phyloP scores from a whole-genome alignment of 345 rosid species.

The Atalantia buxifolia region DNA sequence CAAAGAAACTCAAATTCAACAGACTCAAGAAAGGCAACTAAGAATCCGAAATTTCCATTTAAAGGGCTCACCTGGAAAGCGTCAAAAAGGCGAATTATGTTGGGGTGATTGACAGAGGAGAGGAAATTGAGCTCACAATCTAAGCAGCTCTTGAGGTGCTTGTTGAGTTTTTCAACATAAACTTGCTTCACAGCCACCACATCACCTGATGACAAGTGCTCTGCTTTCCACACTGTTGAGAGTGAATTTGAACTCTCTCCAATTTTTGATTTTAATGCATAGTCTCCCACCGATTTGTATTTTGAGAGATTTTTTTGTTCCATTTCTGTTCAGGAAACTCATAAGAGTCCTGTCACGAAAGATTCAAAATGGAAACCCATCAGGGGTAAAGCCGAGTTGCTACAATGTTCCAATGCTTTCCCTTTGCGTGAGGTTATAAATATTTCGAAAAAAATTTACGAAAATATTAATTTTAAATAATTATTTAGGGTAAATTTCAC shows the following conservation, averaged over 20 bases:
- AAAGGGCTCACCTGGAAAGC: slow-evolving; percentile 34
- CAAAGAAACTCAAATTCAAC: no score
- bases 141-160: slow-evolving; percentile 41
- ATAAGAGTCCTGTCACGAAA: no score
- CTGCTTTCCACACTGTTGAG: slow-evolving; percentile 52
- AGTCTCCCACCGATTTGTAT: slow-evolving; percentile 20
- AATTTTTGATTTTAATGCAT: slow-evolving; percentile 44
- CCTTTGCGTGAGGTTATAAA: no score
- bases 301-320: slow-evolving; percentile 5
- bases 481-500: no score
- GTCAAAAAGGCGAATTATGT: slow-evolving; percentile 52
- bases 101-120: slow-evolving; percentile 57
- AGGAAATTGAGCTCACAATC: slow-evolving; percentile 53
- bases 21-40: background rate
- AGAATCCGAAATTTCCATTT: background rate
- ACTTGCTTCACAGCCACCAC: slow-evolving; percentile 61
- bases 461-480: no score
- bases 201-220: slow-evolving; percentile 39
- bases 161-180: slow-evolving; percentile 45
- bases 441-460: no score
- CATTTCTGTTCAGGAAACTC: slow-evolving; percentile 7
- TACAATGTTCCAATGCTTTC: no score
- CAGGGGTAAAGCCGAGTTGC: no score
- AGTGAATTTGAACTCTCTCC: slow-evolving; percentile 33
- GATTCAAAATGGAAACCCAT: no score